Conservation (phyloP, 352 stramenopile species). For the Phytophthora europaea region DNA sequence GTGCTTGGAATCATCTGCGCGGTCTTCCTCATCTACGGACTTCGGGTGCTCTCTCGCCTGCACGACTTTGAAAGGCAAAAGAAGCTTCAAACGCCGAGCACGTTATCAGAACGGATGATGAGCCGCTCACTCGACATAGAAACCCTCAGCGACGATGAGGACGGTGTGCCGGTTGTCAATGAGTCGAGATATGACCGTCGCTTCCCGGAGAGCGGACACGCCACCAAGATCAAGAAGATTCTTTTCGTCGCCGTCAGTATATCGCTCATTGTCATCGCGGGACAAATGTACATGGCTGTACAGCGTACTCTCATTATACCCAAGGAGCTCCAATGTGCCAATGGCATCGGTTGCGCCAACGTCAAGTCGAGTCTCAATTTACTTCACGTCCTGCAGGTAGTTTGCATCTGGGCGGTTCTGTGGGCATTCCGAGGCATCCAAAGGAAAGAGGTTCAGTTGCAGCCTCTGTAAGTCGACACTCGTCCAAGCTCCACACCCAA, state of each 20-base stretch:
- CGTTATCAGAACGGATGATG: slow-evolving; percentile 14
- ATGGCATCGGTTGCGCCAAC: slow-evolving; percentile 53
- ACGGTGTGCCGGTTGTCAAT: slow-evolving; percentile 29
- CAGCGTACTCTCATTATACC: slow-evolving; percentile 16
- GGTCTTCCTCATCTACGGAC: slow-evolving; percentile 38
- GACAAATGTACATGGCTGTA: slow-evolving; percentile 58
- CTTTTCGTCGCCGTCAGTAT: slow-evolving; percentile 31
- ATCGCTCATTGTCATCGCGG: slow-evolving; percentile 36
- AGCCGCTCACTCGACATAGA: slow-evolving; percentile 36
- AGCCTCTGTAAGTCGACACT: slow-evolving; percentile 17
- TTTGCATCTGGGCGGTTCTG: slow-evolving; percentile 33
- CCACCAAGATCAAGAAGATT: slow-evolving; percentile 36
- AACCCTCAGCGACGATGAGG: slow-evolving; percentile 33
- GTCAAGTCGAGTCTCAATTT: slow-evolving; percentile 36
- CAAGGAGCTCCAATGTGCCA: slow-evolving; percentile 59
- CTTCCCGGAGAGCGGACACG: slow-evolving; percentile 19
- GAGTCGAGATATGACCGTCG: slow-evolving; percentile 9
- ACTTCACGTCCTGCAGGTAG: slow-evolving; percentile 41
- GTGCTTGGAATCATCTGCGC: slow-evolving; percentile 39
- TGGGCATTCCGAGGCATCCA: slow-evolving; percentile 36
- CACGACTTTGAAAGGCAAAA: slow-evolving; percentile 31
- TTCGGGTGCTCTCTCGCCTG: slow-evolving; percentile 35
- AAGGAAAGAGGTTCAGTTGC: slow-evolving; percentile 16
- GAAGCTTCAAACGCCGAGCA: slow-evolving; percentile 21
- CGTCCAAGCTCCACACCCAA: background rate